Percentiles rank a stretch among this genome's conserved stretches.
Evolutionary conservation across 1,284 basidiomycete species (phyloP).

Genomic region (Rhodofomes roseus): DNA sequence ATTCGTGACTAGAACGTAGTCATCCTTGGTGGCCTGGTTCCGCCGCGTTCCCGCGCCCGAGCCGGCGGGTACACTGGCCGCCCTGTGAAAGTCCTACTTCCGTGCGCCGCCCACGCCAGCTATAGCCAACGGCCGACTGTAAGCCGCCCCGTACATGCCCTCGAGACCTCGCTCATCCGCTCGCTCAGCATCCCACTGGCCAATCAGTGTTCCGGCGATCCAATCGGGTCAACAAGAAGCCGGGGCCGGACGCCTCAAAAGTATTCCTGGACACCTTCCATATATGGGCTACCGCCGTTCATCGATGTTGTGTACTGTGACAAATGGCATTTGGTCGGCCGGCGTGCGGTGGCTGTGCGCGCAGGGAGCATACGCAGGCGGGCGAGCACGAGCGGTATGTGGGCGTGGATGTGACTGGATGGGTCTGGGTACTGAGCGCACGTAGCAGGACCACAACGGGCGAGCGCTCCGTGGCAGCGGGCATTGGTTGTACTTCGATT

Average conservation of each 20-base stretch:
- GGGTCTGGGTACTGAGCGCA: background rate
- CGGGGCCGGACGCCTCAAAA: background rate
- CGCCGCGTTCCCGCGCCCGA: background rate
- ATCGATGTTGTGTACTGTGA: background rate
- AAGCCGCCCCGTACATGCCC: background rate
- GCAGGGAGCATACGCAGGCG: background rate
- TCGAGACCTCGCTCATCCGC: background rate
- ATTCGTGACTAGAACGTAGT: background rate
- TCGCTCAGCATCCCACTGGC: background rate
- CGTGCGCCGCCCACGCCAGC: background rate
- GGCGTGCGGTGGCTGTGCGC: background rate
- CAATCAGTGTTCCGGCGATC: background rate
- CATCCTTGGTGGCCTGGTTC: too few species aligned
- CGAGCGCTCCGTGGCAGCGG: background rate
- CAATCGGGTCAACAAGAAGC: background rate
- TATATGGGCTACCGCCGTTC: background rate
- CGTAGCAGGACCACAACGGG: background rate
- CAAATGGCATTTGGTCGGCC: background rate
- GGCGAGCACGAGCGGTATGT: background rate
- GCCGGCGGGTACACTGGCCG: background rate
- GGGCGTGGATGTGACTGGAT: background rate
- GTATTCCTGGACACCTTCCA: background rate
- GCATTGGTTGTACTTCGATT: background rate
- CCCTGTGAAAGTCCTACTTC: background rate
- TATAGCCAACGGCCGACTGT: background rate